A percentile compares a stretch with the other conserved stretches of the same genome.
These are phyloP conservation scores for Cercospora sp. DNA, from an alignment of 2,329 filamentous ascomycete genomes.

Conservation along the genomic window DNA sequence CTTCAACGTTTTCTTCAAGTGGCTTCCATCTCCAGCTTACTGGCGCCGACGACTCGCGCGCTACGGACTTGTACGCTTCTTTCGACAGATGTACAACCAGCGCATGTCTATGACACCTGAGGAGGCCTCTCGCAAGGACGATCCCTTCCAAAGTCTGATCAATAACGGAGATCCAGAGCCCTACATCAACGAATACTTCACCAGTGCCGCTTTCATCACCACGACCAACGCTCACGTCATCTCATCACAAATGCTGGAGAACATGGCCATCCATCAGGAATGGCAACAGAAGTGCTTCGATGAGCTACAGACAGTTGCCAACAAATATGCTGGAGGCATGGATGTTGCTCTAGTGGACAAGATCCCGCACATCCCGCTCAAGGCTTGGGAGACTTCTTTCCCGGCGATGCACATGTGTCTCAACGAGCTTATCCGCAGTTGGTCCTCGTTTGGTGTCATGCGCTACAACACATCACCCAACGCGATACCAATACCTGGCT, in stretches of 20 bases:
- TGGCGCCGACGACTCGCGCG: conserved; percentile 49
- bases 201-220: conserved; percentile 58
- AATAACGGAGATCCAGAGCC: conserved; percentile 50
- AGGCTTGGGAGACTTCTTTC: conserved; percentile 59
- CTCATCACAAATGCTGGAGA: conserved; percentile 46
- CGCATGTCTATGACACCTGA: conserved; percentile 37
- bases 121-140: conserved; percentile 45
- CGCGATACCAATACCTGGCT: conserved; percentile 44
- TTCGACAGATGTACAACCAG: conserved; percentile 51
- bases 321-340: conserved; percentile 43
- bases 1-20: conserved; percentile 54
- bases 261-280: conserved; percentile 39
- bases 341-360: conserved; percentile 38
- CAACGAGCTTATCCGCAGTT: conserved; percentile 56
- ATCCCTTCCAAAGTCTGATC: conserved; percentile 56
- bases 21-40: conserved; percentile 49
- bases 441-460: conserved; percentile 45
- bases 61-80: conserved; percentile 49
- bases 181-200: conserved; percentile 47
- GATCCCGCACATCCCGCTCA: conserved; percentile 49
- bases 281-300: conserved; percentile 49
- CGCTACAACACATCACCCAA: conserved; percentile 54
- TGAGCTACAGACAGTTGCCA: conserved; percentile 51
- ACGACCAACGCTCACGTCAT: conserved; percentile 56
- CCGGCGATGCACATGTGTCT: conserved; percentile 54